Evolutionary conservation across 2,329 filamentous ascomycete species (phyloP), one percentile per base, ranked within the genome.

Genomic region (Blastomyces parvus): DNA sequence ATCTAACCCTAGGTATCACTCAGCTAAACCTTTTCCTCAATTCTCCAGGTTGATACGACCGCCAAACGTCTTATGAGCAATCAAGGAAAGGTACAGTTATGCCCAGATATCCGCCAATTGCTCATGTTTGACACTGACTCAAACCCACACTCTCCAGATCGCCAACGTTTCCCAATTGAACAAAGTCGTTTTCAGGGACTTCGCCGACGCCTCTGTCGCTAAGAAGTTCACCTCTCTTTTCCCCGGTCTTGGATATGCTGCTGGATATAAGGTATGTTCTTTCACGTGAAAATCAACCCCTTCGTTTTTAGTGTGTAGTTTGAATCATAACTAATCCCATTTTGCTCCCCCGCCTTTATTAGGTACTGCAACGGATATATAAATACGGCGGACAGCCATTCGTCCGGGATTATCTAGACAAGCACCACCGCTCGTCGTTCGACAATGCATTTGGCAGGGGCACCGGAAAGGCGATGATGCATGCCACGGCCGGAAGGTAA

Each of bases 11-110:
- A 11, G 33, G 40, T 42, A 40, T 13, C 30, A 46, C 60, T 42
- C 59, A 62, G 62, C 71, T 75, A 67, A 75, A 65, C 50, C 59
- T 25, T 27, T 40, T 38, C 40, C 55, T 40, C 38, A 40, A 48
- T 22, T 48, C 22, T 3, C 40, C 73, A 93, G 89, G 90, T 99
- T 76, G 94, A 99, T 80, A 99, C 94, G 60, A 97, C 95, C 72
- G 93, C 94, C 67, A 99, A 99, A 84, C 90, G 94, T 70, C 86
- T 99, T 79, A 99, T 99, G 94, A 97, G 91, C 86, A 97, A 99
- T 79, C 88, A 96, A 77, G 86, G 86, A 74, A 90, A 82, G 80
- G 84, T 89, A 50, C 76, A 70, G 78, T 68, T 60, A 62, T 63
- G 22, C 33, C 50, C 8, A 13, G 33, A 57, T 22, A 13, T 25